Evolutionary conservation across 75 land plant species (phyloP), one percentile per base, ranked within the genome.

Genomic region (Gnetum montanum): DNA sequence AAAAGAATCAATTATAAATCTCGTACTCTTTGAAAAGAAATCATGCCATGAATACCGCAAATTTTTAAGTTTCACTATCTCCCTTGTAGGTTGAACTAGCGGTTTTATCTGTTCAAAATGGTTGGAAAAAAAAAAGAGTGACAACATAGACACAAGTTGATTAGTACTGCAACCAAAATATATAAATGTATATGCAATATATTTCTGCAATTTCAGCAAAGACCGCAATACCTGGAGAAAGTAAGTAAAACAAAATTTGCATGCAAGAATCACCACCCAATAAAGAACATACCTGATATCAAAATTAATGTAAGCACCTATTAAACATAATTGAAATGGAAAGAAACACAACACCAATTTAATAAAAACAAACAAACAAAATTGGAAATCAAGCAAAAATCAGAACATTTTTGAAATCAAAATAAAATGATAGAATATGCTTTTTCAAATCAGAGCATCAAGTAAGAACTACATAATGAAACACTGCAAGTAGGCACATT

Each of bases 171-270:
- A n/a, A n/a, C n/a, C n/a, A n/a, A n/a, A n/a, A n/a, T n/a, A n/a
- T n/a, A n/a, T n/a, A n/a, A n/a, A n/a, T n/a, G n/a, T n/a, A n/a
- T n/a, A n/a, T n/a, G n/a, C n/a, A n/a, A n/a, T n/a, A n/a, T n/a
- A n/a, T n/a, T n/a, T n/a, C n/a, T n/a, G n/a, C n/a, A n/a, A n/a
- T n/a, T n/a, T n/a, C n/a, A n/a, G n/a, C n/a, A n/a, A n/a, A n/a
- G n/a, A n/a, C n/a, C n/a, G n/a, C n/a, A n/a, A 69, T 61, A 64
- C 99, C 92, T 90, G 96, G 25, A 95, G 80, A 48, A 79, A 86
- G 71, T 86, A 95, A 25, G 88, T 81, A 77, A 95, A 95, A 8
- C 75, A 34, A 61, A 90, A 95, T 56, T 95, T 95, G 68, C 82
- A 73, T 27, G 56, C 79, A 60, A 86, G 58, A 24, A 90, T 63